Evolutionary conservation across 2,329 filamentous ascomycete genomes (phyloP), one percentile per base, ranked within the genome.

Genomic region (Pseudogymnoascus sp.): DNA sequence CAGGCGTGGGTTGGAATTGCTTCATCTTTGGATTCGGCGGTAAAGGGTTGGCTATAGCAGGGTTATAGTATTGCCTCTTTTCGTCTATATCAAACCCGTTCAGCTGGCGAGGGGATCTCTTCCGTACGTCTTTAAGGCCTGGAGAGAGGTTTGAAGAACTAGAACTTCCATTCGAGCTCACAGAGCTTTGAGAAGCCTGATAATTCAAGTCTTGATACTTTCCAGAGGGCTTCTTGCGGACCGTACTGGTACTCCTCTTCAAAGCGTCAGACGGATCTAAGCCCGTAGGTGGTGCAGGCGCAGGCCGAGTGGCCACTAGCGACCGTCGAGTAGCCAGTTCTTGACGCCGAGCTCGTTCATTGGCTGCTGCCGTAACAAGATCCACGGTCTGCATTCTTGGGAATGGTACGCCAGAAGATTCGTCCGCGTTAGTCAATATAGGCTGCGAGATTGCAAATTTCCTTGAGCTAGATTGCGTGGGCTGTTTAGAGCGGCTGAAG

Each of bases 131-230:
- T 30, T 72, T 68, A 3, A 58, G 65, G 9, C 65, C 66, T 18
- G 68, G 70, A 38, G 69, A 70, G 15, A 71, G 58, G 19, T 65
- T 69, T 23, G 67, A 63, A 21, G 70, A 71, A n/a, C 66, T 69
- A 21, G 68, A 67, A 37, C 63, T 67, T 7, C 65, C 69, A 60
- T 62, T 67, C 9, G 41, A 60, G 45, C 59, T 59, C 30, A 61
- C 60, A 5, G 60, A 59, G 38, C 26, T 30, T 48, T 60, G 55
- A 12, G 28, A 61, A 13, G 9, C 12, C 55, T 39, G 65, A 61
- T 60, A 66, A 61, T 33, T 57, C 30, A 52, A 30, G n/a, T 65
- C 56, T 26, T 37, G 41, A 2, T 23, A 21, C 5, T 57, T 38
- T 30, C 19, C 38, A 13, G 64, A 58, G 19, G 61, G 59, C 18